Conservation (phyloP, 2,329 filamentous ascomycete genomes). For the Nigrospora sphaerica region DNA sequence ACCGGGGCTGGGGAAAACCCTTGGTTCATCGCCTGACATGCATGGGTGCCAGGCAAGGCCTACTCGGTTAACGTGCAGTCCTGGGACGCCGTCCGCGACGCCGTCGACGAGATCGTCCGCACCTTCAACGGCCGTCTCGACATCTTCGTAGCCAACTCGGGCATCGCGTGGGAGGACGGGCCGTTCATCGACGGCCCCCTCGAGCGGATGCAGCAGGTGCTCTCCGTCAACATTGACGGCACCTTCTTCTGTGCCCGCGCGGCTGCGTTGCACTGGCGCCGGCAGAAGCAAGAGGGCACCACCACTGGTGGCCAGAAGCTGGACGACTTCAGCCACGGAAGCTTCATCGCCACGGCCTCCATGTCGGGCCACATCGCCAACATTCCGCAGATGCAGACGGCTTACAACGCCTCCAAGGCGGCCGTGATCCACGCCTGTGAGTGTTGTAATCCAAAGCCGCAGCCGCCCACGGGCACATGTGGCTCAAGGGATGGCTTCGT, state of each 20-base stretch:
- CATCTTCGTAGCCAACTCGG: constrained; percentile 73
- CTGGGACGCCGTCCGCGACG: constrained; percentile 41
- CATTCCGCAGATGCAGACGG: constrained; percentile 65
- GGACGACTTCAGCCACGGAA: constrained; percentile 54
- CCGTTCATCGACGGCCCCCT: constrained; percentile 58
- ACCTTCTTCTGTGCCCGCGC: constrained; percentile 71
- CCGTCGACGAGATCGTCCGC: constrained; percentile 44
- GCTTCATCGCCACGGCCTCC: constrained; percentile 71
- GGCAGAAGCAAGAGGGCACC: constrained; percentile 62
- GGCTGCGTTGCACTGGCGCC: constrained; percentile 61
- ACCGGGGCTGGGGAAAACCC: too few relatives aligned
- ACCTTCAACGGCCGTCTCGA: constrained; percentile 73
- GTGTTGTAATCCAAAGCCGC: constrained; percentile 7
- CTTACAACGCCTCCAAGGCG: constrained; percentile 69
- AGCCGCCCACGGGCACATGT: not conserved
- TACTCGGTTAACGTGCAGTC: constrained; percentile 56
- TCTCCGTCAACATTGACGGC: constrained; percentile 66
- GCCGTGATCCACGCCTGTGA: constrained; percentile 52
- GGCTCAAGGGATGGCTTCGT: not conserved
- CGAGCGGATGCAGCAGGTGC: constrained; percentile 59
- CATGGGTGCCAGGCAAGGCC: constrained; percentile 39
- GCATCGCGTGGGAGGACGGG: constrained; percentile 66
- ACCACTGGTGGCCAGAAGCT: constrained; percentile 55
- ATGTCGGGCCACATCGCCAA: constrained; percentile 77
- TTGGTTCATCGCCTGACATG: not conserved